Evolutionary conservation across 768 basidiomycete genomes (phyloP).

Genomic region (Termitomyces sp.): DNA sequence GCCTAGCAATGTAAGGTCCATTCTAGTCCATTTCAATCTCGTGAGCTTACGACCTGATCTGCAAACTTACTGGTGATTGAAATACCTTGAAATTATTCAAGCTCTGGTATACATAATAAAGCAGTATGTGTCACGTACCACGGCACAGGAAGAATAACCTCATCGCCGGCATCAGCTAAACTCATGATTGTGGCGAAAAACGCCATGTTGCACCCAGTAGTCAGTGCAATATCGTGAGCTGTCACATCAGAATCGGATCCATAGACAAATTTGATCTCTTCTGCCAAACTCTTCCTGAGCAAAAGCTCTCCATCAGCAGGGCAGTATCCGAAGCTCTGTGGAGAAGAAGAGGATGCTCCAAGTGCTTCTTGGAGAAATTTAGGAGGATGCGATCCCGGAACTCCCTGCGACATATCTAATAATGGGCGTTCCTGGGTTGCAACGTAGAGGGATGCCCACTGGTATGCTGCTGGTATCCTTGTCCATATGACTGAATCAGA

Average conservation of each 20-base stretch:
- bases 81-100: slow-evolving; percentile 43
- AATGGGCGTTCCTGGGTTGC: slow-evolving; percentile 43
- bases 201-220: slow-evolving; percentile 72
- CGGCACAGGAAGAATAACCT: slow-evolving; percentile 69
- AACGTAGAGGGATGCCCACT: slow-evolving; percentile 49
- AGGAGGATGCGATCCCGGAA: slow-evolving; percentile 66
- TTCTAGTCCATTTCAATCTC: slow-evolving; percentile 33
- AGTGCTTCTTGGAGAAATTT: slow-evolving; percentile 47
- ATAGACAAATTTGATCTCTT: slow-evolving; percentile 64
- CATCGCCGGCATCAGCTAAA: slow-evolving; percentile 66
- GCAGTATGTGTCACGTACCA: slow-evolving; percentile 38
- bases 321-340: slow-evolving; percentile 51
- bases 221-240: slow-evolving; percentile 60
- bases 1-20: slow-evolving; percentile 64
- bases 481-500: background rate
- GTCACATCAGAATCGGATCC: slow-evolving; percentile 45
- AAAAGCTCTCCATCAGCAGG: slow-evolving; percentile 54
- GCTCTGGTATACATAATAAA: background rate
- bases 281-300: slow-evolving; percentile 48
- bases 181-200: slow-evolving; percentile 61
- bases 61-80: slow-evolving; percentile 54
- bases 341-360: slow-evolving; percentile 38
- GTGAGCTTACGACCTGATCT: background rate
- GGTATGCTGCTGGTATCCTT: slow-evolving; percentile 57
- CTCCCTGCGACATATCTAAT: slow-evolving; percentile 74